Conservation (phyloP, 176 grass and related monocot genomes). For the Typha latifolia region DNA sequence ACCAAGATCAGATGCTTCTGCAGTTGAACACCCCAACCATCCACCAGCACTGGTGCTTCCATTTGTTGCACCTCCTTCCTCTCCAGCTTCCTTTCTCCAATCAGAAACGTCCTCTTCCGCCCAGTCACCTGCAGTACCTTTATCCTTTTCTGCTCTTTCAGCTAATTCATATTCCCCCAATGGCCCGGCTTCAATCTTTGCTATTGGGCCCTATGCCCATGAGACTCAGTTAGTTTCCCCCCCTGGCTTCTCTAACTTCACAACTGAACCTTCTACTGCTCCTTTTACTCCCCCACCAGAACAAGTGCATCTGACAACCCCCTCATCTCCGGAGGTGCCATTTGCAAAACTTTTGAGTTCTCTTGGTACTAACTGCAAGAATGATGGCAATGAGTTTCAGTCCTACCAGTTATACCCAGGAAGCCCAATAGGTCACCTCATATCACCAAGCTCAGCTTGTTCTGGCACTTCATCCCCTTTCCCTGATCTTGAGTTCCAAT, state of each 20-base stretch:
- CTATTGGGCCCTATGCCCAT: constrained; percentile 85
- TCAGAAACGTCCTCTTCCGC: constrained; percentile 65
- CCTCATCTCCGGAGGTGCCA: constrained; percentile 95
- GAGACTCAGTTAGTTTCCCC: constrained; percentile 95
- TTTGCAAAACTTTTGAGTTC: constrained; percentile 89
- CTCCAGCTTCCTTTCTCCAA: constrained; percentile 76
- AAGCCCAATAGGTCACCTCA: constrained; percentile 57
- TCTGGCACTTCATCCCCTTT: constrained; percentile 73
- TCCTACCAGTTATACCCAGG: constrained; percentile 67
- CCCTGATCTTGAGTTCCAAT: constrained; percentile 38
- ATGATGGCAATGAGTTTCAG: constrained; percentile 38
- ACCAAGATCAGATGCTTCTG: constrained; percentile 40
- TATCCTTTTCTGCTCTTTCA: constrained; percentile 46
- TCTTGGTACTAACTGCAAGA: constrained; percentile 30
- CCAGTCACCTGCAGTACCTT: constrained; percentile 55
- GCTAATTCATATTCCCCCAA: constrained; percentile 47
- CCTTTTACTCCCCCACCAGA: constrained; percentile 89
- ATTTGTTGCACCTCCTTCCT: constrained; percentile 86
- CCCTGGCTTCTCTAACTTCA: constrained; percentile 82
- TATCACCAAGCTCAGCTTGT: constrained; percentile 68
- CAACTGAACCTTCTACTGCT: constrained; percentile 93
- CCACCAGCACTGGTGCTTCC: constrained; percentile 42
- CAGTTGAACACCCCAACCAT: constrained; percentile 43
- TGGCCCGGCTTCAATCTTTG: constrained; percentile 61
- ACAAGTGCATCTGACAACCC: constrained; percentile 77